Conservation (phyloP, 805 yeast genomes). For the Schwanniomyces sp. region DNA sequence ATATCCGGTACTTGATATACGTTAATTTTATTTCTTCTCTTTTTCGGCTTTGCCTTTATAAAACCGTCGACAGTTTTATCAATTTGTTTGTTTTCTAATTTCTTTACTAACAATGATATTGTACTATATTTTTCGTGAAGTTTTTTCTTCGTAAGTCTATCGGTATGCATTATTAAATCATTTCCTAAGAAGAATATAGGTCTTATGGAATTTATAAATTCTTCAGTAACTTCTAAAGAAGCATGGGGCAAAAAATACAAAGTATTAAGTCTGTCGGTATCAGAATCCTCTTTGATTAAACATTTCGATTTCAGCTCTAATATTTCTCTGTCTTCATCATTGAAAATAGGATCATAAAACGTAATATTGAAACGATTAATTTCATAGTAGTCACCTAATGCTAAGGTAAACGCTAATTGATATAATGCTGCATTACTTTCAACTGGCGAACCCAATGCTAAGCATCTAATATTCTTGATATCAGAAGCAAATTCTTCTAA, state of each 20-base stretch:
- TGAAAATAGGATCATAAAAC: conserved; percentile 67
- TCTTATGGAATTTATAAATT: conserved; percentile 24
- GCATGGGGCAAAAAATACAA: conserved; percentile 78
- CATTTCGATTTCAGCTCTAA: conserved; percentile 14
- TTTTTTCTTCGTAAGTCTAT: conserved; percentile 44
- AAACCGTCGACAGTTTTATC: conserved; percentile 18
- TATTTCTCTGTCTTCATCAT: conserved; percentile 39
- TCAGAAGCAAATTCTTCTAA: not conserved
- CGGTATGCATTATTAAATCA: conserved; percentile 53
- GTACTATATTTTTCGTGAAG: conserved; percentile 44
- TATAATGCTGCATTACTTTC: conserved; percentile 59
- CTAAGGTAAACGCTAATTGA: conserved; percentile 61
- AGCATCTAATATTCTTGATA: conserved; percentile 50
- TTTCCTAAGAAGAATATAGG: conserved; percentile 52
- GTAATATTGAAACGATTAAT: conserved; percentile 31
- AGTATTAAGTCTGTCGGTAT: conserved; percentile 12
- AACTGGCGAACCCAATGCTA: conserved; percentile 71
- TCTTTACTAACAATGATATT: conserved; percentile 38
- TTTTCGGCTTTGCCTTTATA: conserved; percentile 13
- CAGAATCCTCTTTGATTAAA: conserved; percentile 15
- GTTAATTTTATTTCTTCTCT: conserved; percentile 16
- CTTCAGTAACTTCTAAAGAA: conserved; percentile 54
- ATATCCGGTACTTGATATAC: conserved; percentile 29
- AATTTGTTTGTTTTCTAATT: conserved; percentile 10
- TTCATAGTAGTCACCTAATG: conserved; percentile 28